A percentile compares a stretch with the other conserved stretches of the same genome.
phyloP scores from a whole-genome alignment of 2,329 filamentous ascomycete species.

The Fragosphaeria purpurea region DNA sequence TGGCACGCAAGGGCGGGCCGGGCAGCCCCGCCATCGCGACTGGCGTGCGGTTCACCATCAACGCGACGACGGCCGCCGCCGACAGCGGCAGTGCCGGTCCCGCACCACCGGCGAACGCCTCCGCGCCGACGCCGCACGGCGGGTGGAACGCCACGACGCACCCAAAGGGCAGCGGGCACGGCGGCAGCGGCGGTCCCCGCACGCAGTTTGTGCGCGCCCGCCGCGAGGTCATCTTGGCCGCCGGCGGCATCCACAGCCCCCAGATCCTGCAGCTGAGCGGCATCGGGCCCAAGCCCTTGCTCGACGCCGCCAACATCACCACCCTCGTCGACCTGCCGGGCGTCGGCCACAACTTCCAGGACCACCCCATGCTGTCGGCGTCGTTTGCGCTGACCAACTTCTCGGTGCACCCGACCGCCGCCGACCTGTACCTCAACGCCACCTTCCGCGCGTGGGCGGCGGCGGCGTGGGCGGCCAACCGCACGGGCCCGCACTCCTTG shows the following conservation, averaged over 20 bases:
- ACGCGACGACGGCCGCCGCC: not conserved
- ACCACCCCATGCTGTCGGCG: conserved; percentile 28
- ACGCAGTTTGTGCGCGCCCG: conserved; percentile 18
- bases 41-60: conserved; percentile 19
- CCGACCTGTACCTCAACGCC: conserved; percentile 15
- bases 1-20: conserved; percentile 11
- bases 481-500: conserved; percentile 21
- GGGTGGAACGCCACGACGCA: conserved; percentile 1
- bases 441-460: conserved; percentile 18
- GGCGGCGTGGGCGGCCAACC: conserved; percentile 17
- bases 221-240: conserved; percentile 34
- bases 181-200: not conserved
- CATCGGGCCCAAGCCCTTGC: conserved; percentile 29
- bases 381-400: conserved; percentile 13
- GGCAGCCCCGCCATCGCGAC: conserved; percentile 13
- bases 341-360: conserved; percentile 40
- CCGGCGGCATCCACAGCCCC: conserved; percentile 30
- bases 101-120: not conserved
- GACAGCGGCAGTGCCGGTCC: no score
- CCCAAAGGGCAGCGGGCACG: no score
- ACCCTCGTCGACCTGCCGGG: conserved; percentile 32
- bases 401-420: conserved; percentile 12
- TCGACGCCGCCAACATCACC: conserved; percentile 32
- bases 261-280: conserved; percentile 27
- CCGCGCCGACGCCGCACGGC: not conserved